Evolutionary conservation across 208 protist species (phyloP), one percentile per base, ranked within the genome.

Genomic region (Leishmania arabica): DNA sequence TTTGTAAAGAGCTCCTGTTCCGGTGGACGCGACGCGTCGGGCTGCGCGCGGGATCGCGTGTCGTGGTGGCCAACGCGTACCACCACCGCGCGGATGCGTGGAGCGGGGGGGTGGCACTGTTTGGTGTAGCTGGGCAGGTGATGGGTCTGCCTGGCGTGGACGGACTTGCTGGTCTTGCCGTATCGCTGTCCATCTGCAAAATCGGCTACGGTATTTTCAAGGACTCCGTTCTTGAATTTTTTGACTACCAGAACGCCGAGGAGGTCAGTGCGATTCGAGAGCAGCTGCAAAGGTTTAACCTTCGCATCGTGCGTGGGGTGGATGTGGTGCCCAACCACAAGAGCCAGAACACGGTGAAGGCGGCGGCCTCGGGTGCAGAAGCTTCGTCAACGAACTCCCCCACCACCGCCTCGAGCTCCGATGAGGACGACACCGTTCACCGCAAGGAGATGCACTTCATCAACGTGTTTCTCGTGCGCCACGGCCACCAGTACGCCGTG

Each of bases 21-120:
- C 95, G 79, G 62, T 97, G 95, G 93, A 92, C 95, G 1, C 84
- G 84, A 19, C 88, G 91, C 2, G 93, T 97, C 2, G 95, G 95
- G 1, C 72, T 88, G 82, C 85, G 80, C 2, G 95, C 95, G 9
- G 90, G 91, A 2, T 97, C 95, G 27, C 91, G 93, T 0, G 95
- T 97, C 65, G 92, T 96, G 4, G 88, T 97, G 37, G 95, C 95
- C 27, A 97, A 97, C 80, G 95, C 95, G 3, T 97, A 93, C 69
- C 95, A 97, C 72, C 95, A 97, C 84, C 92, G 95, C 31, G 95
- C 93, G 1, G 95, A 97, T 81, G 95, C 95, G 34, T 97, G 95
- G 93, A 95, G 89, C 74, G 92, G 91, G n/a, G 90, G 84, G 24
- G 90, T 97, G 19, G 93, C 93, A 69, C 88, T 97, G 42, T 62